Evolutionary conservation across 2,329 filamentous ascomycete genomes (phyloP).

Genomic region (Sporothrix protearum): DNA sequence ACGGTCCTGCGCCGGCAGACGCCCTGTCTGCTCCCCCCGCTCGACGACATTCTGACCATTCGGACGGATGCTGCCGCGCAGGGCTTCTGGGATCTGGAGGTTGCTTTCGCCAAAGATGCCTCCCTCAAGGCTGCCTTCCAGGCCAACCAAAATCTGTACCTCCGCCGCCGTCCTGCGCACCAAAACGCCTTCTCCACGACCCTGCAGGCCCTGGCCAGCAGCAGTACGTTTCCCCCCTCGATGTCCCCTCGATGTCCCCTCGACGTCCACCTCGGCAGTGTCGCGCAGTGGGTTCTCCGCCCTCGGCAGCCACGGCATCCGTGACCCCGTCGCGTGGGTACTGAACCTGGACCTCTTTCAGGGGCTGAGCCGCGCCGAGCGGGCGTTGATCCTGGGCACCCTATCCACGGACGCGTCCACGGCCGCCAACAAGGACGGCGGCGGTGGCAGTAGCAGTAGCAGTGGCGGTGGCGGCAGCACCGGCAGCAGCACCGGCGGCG

Average conservation of each 20-base stretch:
- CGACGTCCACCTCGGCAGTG: constrained; percentile 19
- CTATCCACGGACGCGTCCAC: constrained; percentile 23
- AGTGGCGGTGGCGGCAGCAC: too few relatives aligned
- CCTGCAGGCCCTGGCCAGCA: constrained; percentile 63
- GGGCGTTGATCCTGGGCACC: constrained; percentile 55
- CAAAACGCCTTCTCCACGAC: constrained; percentile 71
- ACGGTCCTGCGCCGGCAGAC: constrained; percentile 44
- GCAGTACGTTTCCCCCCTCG: too few relatives aligned
- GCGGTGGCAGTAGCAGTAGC: too few relatives aligned
- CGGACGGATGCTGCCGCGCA: constrained; percentile 58
- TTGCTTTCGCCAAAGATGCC: constrained; percentile 67
- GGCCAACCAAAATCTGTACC: constrained; percentile 67
- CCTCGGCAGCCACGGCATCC: constrained; percentile 7
- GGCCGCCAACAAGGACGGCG: not conserved
- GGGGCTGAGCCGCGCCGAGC: constrained; percentile 62
- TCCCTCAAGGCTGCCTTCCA: constrained; percentile 62
- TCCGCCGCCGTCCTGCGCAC: constrained; percentile 65
- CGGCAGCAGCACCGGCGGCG: not conserved
- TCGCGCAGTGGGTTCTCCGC: constrained; percentile 25
- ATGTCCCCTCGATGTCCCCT: too few relatives aligned
- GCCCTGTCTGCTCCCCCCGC: constrained; percentile 61
- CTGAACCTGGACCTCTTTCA: constrained; percentile 59
- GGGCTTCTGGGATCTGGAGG: constrained; percentile 74
- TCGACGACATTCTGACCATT: constrained; percentile 59
- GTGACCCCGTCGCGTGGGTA: constrained; percentile 66